Evolutionary conservation across 225 moss, liverwort and hornwort species (phyloP).

Genomic region (Physcomitrellopsis africana): DNA sequence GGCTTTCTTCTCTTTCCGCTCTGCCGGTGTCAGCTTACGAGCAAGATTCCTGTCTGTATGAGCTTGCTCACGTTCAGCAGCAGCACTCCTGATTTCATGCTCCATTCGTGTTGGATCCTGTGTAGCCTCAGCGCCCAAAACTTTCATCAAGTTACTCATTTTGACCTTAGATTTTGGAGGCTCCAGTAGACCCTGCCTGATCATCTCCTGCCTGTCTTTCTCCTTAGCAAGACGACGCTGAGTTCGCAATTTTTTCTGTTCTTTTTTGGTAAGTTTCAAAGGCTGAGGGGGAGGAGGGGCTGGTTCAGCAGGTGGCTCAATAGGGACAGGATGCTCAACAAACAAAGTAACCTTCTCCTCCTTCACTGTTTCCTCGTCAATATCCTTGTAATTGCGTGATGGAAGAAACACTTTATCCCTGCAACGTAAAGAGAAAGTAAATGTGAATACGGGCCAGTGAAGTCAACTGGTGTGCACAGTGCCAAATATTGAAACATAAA

Average conservation of each 20-base stretch:
- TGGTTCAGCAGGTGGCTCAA: conserved; percentile 97
- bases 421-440: conserved; percentile 22
- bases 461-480: not conserved
- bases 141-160: conserved; percentile 99
- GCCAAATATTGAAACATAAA: not conserved
- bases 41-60: conserved; percentile 94
- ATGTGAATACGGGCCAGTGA: conserved; percentile 23
- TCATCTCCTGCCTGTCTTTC: conserved; percentile 99
- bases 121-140: conserved; percentile 97
- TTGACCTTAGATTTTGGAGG: conserved; percentile 97
- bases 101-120: conserved; percentile 98
- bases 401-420: conserved; percentile 80
- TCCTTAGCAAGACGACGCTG: conserved; percentile 97
- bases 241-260: conserved; percentile 95
- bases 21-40: conserved; percentile 94
- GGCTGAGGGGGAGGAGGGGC: conserved; percentile 91
- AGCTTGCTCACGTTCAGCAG: conserved; percentile 96
- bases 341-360: conserved; percentile 55
- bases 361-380: conserved; percentile 59
- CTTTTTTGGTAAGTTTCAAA: conserved; percentile 88
- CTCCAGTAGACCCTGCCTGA: conserved; percentile 95
- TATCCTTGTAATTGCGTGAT: conserved; percentile 69
- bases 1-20: conserved; percentile 84
- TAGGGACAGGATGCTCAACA: conserved; percentile 97
- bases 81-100: conserved; percentile 88